phyloP scores from a whole-genome alignment of 2,329 filamentous ascomycete genomes.

The Colletotrichum horii region DNA sequence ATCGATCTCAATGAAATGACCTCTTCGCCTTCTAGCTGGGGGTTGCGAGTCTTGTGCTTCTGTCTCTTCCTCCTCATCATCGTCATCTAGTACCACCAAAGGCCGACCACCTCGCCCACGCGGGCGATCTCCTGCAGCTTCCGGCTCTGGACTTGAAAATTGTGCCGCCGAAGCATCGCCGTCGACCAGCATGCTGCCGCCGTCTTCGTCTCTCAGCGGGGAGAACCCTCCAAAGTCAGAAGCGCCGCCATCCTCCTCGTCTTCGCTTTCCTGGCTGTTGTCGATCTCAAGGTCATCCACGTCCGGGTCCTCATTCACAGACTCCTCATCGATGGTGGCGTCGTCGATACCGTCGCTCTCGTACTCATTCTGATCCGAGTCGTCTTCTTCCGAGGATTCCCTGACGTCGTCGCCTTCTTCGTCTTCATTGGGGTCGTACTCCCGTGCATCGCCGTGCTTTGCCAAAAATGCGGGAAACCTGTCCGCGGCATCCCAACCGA shows the following conservation, averaged over 20 bases:
- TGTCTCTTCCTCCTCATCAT: constrained; percentile 22
- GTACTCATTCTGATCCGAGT: constrained; percentile 30
- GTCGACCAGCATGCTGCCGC: constrained; percentile 10
- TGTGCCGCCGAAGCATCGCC: constrained; percentile 17
- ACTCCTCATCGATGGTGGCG: constrained; percentile 29
- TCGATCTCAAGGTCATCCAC: constrained; percentile 10
- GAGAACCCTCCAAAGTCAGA: constrained; percentile 10
- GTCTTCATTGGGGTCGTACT: not conserved
- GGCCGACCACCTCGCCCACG: constrained; percentile 25
- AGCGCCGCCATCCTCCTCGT: constrained; percentile 27
- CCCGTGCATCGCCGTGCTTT: not conserved
- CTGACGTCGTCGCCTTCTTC: not conserved
- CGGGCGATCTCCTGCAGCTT: not conserved
- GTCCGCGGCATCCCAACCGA: constrained; percentile 11
- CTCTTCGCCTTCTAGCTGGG: not conserved
- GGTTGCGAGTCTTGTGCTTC: not conserved
- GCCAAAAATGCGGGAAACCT: constrained; percentile 3
- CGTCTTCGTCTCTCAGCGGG: constrained; percentile 11
- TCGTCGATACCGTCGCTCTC: constrained; percentile 47
- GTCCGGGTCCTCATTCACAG: constrained; percentile 4
- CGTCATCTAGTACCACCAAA: constrained; percentile 30
- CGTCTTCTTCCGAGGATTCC: constrained; percentile 12
- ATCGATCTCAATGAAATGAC: not conserved
- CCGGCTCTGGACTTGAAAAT: constrained; percentile 36
- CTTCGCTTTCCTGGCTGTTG: constrained; percentile 21